These are phyloP conservation scores for Dothidotthia symphoricarpi DNA, from an alignment of 2,329 filamentous ascomycete species.

Conservation along the genomic window DNA sequence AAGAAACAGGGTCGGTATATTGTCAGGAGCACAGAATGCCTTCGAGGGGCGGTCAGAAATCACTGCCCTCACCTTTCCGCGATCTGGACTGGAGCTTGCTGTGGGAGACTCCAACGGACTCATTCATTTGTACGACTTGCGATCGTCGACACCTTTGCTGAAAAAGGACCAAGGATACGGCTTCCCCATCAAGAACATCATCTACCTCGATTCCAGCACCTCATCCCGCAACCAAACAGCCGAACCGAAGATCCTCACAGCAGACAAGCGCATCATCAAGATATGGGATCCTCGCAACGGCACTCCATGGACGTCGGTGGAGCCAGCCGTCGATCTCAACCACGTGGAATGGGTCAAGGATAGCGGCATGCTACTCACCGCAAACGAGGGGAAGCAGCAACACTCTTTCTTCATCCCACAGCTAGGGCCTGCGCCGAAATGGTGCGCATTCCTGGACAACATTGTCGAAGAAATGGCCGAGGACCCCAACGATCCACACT, in stretches of 20 bases:
- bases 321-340: conserved; percentile 92
- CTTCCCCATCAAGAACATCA: conserved; percentile 82
- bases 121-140: conserved; percentile 86
- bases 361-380: conserved; percentile 91
- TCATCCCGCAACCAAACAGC: conserved; percentile 61
- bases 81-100: conserved; percentile 78
- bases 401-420: conserved; percentile 95
- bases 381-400: conserved; percentile 93
- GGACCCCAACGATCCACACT: conserved; percentile 62
- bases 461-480: conserved; percentile 99
- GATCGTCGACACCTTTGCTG: conserved; percentile 79
- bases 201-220: conserved; percentile 66
- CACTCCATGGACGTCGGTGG: conserved; percentile 90
- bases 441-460: conserved; percentile 96
- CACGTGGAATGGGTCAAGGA: conserved; percentile 90
- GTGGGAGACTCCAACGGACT: conserved; percentile 86
- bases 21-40: conserved; percentile 55
- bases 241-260: conserved; percentile 76
- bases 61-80: conserved; percentile 82
- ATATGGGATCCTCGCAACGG: conserved; percentile 85
- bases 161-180: conserved; percentile 97
- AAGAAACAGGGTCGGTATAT: conserved; percentile 73
- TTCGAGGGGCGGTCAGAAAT: conserved; percentile 59
- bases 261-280: conserved; percentile 96
- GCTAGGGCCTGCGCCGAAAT: conserved; percentile 86